These are phyloP conservation scores for Westerdykella ornata DNA, from an alignment of 2,329 filamentous ascomycete genomes.

Conservation along the genomic window DNA sequence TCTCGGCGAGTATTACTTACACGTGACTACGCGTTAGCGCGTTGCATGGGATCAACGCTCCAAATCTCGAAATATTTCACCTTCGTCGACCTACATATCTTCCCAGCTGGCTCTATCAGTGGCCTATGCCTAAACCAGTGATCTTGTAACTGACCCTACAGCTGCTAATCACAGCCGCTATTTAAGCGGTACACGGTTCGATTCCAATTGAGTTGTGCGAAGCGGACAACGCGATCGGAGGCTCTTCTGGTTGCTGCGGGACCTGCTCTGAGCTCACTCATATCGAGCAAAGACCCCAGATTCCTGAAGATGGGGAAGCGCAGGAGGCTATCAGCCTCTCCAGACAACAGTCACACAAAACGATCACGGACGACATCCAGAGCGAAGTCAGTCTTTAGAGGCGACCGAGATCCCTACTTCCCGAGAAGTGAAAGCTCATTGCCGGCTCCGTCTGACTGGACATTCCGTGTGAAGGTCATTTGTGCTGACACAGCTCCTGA, in stretches of 20 bases:
- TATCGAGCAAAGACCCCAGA: too few relatives aligned
- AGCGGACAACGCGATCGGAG: too few relatives aligned
- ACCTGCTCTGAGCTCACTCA: too few relatives aligned
- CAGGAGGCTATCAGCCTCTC: background rate
- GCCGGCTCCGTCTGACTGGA: slow-evolving; percentile 10
- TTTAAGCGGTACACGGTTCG: too few relatives aligned
- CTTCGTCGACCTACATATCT: background rate
- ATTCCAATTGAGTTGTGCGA: too few relatives aligned
- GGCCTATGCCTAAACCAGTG: background rate
- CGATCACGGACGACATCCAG: background rate
- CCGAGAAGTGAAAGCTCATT: background rate
- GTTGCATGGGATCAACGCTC: background rate
- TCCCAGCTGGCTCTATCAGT: background rate
- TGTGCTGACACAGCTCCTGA: slow-evolving; percentile 7
- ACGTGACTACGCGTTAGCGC: too few relatives aligned
- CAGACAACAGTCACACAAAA: background rate
- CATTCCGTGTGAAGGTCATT: slow-evolving; percentile 19
- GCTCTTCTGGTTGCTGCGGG: too few relatives aligned
- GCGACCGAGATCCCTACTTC: slow-evolving; percentile 1
- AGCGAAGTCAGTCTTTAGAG: slow-evolving; percentile 1
- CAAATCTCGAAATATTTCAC: background rate
- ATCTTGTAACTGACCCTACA: background rate
- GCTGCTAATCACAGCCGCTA: too few relatives aligned
- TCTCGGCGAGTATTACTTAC: too few relatives aligned
- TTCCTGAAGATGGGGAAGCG: too few relatives aligned